phyloP scores from a whole-genome alignment of 495 filamentous ascomycete genomes.

The Penicillium crystallinum region DNA sequence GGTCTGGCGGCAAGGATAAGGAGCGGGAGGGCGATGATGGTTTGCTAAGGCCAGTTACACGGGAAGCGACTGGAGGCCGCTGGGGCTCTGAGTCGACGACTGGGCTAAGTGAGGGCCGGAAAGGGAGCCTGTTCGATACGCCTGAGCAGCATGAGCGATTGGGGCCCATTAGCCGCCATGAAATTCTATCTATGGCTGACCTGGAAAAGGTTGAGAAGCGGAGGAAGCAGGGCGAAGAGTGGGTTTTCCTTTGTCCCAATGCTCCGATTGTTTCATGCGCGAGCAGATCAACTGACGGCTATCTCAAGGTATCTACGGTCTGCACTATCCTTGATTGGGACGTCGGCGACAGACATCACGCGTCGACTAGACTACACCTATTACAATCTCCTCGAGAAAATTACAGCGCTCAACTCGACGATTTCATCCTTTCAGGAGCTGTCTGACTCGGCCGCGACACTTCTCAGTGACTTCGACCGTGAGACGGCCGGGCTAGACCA shows the following conservation, averaged over 20 bases:
- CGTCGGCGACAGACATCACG: conserved; percentile 52
- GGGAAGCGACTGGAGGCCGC: conserved; percentile 30
- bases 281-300: neutral
- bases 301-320: conserved; percentile 31
- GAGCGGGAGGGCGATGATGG: conserved; percentile 32
- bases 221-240: conserved; percentile 46
- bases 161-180: conserved; percentile 27
- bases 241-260: conserved; percentile 9
- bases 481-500: conserved; percentile 55
- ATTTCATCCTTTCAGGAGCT: conserved; percentile 67
- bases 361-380: conserved; percentile 80
- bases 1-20: conserved; percentile 30
- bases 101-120: conserved; percentile 14
- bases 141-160: conserved; percentile 29
- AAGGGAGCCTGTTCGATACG: conserved; percentile 28
- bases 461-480: conserved; percentile 57
- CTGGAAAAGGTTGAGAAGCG: conserved; percentile 35
- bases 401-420: conserved; percentile 62
- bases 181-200: conserved; percentile 39
- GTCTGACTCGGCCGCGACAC: conserved; percentile 52
- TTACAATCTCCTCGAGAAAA: conserved; percentile 75
- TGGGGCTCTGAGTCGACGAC: conserved; percentile 34
- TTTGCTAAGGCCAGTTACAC: conserved; percentile 27
- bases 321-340: conserved; percentile 35
- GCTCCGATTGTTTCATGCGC: neutral